Evolutionary conservation across 371 early-diverging fungal genomes (phyloP).

Genomic region (Blakeslea trispora): DNA sequence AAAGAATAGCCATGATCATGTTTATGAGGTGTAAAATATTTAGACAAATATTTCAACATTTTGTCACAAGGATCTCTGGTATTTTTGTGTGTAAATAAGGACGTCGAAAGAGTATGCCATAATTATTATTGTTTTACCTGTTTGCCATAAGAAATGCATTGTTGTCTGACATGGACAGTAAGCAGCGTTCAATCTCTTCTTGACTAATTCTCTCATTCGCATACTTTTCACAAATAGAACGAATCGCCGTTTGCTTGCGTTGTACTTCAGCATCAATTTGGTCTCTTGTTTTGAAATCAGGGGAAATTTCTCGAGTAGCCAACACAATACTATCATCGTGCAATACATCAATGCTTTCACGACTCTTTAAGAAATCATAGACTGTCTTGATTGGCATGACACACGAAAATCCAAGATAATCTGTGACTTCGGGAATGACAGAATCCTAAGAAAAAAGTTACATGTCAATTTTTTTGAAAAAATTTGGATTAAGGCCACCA

Average conservation of each 20-base stretch:
- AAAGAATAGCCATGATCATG: constrained; percentile 71
- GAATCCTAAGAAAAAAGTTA: constrained; percentile 64
- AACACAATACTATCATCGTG: constrained; percentile 77
- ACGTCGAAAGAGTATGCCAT: too few relatives aligned
- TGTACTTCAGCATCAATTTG: constrained; percentile 85
- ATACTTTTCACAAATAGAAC: constrained; percentile 78
- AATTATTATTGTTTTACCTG: constrained; percentile 58
- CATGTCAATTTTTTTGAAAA: neutral
- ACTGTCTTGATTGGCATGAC: constrained; percentile 90
- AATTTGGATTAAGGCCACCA: too few relatives aligned
- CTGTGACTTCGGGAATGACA: constrained; percentile 83
- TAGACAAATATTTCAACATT: constrained; percentile 81
- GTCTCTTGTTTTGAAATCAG: constrained; percentile 76
- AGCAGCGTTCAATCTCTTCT: constrained; percentile 83
- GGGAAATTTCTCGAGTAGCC: constrained; percentile 89
- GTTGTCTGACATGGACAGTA: constrained; percentile 95
- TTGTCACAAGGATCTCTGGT: constrained; percentile 91
- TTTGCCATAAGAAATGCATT: constrained; percentile 87
- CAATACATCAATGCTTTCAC: constrained; percentile 68
- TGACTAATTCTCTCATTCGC: constrained; percentile 52
- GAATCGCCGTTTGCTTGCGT: constrained; percentile 88
- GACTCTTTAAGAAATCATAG: constrained; percentile 67
- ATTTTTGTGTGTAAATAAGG: constrained; percentile 5
- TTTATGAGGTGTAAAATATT: constrained; percentile 65
- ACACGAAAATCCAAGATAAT: constrained; percentile 80